Conservation (phyloP, 306 rosid species). For the Geum urbanum region DNA sequence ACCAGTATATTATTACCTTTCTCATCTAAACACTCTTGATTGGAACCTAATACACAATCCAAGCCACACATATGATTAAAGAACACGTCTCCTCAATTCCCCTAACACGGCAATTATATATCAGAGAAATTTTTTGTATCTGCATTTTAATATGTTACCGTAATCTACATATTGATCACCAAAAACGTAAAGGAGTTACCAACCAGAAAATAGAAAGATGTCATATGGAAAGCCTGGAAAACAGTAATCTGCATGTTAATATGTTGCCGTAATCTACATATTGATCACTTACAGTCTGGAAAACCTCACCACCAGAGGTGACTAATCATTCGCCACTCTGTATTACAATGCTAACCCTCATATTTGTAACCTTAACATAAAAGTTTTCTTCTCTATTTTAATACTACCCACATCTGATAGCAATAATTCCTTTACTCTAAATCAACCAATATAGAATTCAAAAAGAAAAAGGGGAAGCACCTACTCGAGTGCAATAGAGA, state of each 20-base stretch:
- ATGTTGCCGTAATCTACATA: background rate
- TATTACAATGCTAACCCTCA: background rate
- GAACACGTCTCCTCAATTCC: background rate
- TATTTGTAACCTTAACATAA: background rate
- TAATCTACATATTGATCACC: background rate
- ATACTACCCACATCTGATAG: background rate
- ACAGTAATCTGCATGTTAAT: no score
- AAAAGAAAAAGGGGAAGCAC: background rate
- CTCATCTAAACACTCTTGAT: background rate
- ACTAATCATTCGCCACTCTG: background rate
- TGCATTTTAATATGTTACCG: background rate
- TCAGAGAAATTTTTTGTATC: background rate
- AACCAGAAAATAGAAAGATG: background rate
- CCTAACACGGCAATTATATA: background rate
- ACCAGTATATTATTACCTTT: background rate
- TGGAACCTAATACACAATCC: constrained; percentile 1
- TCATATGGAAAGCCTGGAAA: no score
- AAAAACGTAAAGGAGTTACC: background rate
- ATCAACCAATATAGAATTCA: background rate
- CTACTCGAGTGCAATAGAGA: background rate
- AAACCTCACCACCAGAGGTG: background rate
- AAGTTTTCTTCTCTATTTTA: background rate
- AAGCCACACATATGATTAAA: background rate
- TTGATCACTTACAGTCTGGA: background rate
- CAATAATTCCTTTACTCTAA: background rate